Base-by-base conservation (phyloP, 2,329 filamentous ascomycete species). In the Diaporthe sp. region DNA sequence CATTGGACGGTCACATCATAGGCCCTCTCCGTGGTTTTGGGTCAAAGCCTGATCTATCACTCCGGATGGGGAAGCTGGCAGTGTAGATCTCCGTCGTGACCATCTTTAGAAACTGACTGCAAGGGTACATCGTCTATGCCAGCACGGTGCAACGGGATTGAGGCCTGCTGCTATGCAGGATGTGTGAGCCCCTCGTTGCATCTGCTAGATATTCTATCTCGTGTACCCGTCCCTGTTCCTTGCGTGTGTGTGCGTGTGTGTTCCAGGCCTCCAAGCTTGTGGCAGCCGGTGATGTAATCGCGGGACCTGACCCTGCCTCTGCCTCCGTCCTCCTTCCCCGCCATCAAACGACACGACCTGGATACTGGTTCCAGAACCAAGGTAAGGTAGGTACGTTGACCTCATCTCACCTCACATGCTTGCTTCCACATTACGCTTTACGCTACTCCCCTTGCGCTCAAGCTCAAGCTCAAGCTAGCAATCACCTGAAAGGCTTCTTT, bases 211-310 rank as follows among this genome's bases (percentile, higher is more conserved):
- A n/a, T 1, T n/a, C 20, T 51, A 13, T 28, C 51, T 39, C 12
- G 12, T 7, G 51, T 37, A 12, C 25, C 20, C 53, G 28, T 31
- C 28, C 55, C 55, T 37, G 31, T 10, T 22, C 22, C 34, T 8
- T 22, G 17, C 10, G 28, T 22, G 12, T 34, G 34, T 47, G 53
- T 34, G 28, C 4, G 22, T 34, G 34, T 47, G 53, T 34, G 53
- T 47, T 47, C 60, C 42, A 67, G 42, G 20, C 22, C 63, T 25
- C 63, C 57, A 51, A 37, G 63, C 44, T 51, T 68, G 63, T 53
- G 63, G 51, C 31, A 37, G 44, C 17, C 44, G 63, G 63, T 68
- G 63, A 68, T 68, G 63, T 68, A 68, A 68, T 68, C 8, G 63
- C 44, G 1, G 31, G 61, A 51, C 47, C 17, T 34, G 44, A 37